Base-by-base conservation (phyloP, 1,139 yeast species). In the Sugiyamaella xylanicola region DNA sequence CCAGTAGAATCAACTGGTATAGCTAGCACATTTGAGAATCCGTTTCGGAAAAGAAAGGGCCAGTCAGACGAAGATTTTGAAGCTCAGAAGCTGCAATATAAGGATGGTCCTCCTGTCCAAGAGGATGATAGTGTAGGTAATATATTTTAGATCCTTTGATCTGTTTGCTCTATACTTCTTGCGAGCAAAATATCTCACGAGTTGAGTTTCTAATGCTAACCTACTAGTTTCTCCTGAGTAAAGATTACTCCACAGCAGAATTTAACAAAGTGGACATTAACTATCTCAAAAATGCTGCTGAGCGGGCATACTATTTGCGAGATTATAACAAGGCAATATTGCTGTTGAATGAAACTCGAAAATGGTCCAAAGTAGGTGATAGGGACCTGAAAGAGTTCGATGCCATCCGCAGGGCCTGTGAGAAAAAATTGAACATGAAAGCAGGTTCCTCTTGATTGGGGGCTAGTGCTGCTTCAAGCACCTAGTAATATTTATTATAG, bases 31-130 rank as follows among this genome's bases (percentile, higher is more conserved):
- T 43, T 43, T 42, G 43, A 52, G 35, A 47, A 47, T 16, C 46
- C 41, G 5, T 35, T 47, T 20, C 36, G 35, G 17, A 51, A 54
- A 52, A 64, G 74, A 20, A 71, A 71, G 57, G 62, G 65, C 2
- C 75, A 72, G 55, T 54, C 68, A 2, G 71, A 68, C 25, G 73
- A 67, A 43, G 72, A 66, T 27, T 72, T 61, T 46, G 59, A 57
- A 25, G 47, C 37, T 7, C 71, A 72, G 60, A 60, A 58, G 40
- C 60, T 53, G 15, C 59, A 59, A 60, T 72, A 63, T 52, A 59
- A 57, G 19, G 51, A 55, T 4, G 59, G 61, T 1, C 74, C 72
- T 1, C 73, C 74, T 2, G 58, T 70, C 7, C 72, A 67, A 48
- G 58, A 62, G 2, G 59, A 58, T 7, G 60, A 58, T 27, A 21